Base-by-base conservation (phyloP, 495 filamentous ascomycete species). In the Chaetomium cochliodes region DNA sequence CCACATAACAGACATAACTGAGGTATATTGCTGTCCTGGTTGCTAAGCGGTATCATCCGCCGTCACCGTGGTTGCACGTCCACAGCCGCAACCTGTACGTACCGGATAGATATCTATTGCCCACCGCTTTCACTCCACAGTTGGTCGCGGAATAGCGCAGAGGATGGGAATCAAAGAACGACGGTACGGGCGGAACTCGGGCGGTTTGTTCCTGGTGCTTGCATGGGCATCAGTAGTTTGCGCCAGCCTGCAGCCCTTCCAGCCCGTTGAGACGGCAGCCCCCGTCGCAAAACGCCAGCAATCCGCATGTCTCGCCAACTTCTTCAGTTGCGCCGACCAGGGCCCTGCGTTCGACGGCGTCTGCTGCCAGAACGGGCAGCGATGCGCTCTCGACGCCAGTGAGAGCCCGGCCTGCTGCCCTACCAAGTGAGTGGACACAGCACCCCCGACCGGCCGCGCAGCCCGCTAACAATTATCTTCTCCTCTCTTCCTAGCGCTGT, bases 391-490 rank as follows among this genome's bases (percentile, higher is more conserved):
- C 7, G 80, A 82, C 58, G 72, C 69, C 23, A 75, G 72, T 44
- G 76, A 74, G 50, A 68, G 69, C 41, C 77, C 80, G 13, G 80
- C 79, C 13, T 82, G 80, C 72, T 82, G 80, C 64, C 80, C 80
- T 22, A 65, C 68, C 44, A 68, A 71, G 80, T 81, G 63, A 73
- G 78, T 77, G 22, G 23, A 6, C 25, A 5, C 18, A n/a, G 5
- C n/a, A 20, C 6, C 44, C 5, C 37, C 30, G 15, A 6, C 20
- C n/a, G 8, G 2, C 46, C 46, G 2, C 18, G 23, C 16, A 12
- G 18, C 18, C 20, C 46, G 46, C 46, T 50, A 23, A 53, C 41
- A 16, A 22, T 6, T 2, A 7, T 16, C 50, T 13, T 13, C 53
- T 13, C 13, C 51, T 49, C 13, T 20, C 25, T 26, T 20, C n/a